A percentile compares a stretch with the other conserved stretches of the same genome.
These are phyloP conservation scores for Aspergillus fijiensis DNA, from an alignment of 2,329 filamentous ascomycete species.

Conservation along the genomic window DNA sequence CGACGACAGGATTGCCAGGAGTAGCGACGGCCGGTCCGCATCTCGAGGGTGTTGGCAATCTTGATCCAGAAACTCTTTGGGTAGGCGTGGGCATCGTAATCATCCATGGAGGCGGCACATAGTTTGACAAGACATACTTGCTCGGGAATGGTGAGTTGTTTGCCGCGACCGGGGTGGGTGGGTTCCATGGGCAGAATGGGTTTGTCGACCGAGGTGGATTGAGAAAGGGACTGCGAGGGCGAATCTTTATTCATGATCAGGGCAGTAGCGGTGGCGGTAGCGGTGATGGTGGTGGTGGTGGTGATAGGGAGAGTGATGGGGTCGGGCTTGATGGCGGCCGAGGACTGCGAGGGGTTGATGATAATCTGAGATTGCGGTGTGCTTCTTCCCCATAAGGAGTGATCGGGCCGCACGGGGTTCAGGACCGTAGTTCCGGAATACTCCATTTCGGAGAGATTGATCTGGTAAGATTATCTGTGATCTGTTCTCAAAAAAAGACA, in stretches of 20 bases:
- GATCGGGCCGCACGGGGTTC: not conserved
- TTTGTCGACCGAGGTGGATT: slow-evolving; percentile 4
- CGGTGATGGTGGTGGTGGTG: not conserved
- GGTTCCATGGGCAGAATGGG: not conserved
- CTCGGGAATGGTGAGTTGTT: slow-evolving; percentile 14
- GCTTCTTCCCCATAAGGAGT: slow-evolving; percentile 5
- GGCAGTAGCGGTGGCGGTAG: not conserved
- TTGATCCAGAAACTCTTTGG: slow-evolving; percentile 25
- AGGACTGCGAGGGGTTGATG: slow-evolving; percentile 3
- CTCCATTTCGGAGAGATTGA: not conserved
- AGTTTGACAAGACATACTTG: slow-evolving; percentile 19
- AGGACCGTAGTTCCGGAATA: not conserved
- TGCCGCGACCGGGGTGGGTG: slow-evolving; percentile 11
- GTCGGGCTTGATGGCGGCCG: slow-evolving; percentile 3
- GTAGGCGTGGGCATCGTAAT: slow-evolving; percentile 15
- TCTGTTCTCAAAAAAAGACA: too few relatives aligned
- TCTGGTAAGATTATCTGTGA: not conserved
- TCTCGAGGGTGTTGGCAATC: slow-evolving; percentile 17
- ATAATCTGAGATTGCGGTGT: slow-evolving; percentile 13
- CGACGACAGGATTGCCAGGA: slow-evolving; percentile 32
- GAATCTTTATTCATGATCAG: not conserved
- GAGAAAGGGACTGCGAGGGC: slow-evolving; percentile 2
- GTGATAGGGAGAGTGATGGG: slow-evolving; percentile 2
- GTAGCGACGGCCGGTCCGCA: slow-evolving; percentile 23
- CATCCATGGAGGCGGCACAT: slow-evolving; percentile 18